Base-by-base conservation (phyloP, 192 early-diverging fungal genomes). In the Dissophora ornata region DNA sequence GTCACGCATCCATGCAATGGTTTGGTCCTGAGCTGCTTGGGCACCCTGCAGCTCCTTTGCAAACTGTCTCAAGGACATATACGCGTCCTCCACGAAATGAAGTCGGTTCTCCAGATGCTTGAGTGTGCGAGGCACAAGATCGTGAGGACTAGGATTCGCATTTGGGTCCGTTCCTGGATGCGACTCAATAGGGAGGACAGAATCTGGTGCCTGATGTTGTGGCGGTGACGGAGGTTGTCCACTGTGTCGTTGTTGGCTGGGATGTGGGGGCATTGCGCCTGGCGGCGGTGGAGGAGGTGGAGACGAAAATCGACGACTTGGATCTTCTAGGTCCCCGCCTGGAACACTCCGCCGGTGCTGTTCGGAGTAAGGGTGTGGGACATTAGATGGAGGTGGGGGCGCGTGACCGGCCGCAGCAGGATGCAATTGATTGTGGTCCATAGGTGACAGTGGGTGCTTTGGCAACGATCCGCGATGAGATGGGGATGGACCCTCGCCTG, bases 1-100 rank as follows among this genome's bases (percentile, higher is more conserved):
- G 25, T 77, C 73, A 0, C 73, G 63, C 73, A 77, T 77, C 73
- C 73, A 77, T 2, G 64, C 57, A 51, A 77, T 77, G 1, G 73
- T 67, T 3, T 77, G 63, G 9, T 77, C 73, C 51, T 77, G 73
- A 15, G 57, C 38, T 18, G 24, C 26, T 53, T 77, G 73, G n/a
- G 62, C 57, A 16, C 49, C 41, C 29, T 77, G 64, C n/a, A 77
- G 59, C 46, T 77, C 65, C 32, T 67, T 57, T 34, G 59, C 65
- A 62, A 57, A 67, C 51, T 62, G 65, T 29, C 73, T 42, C 59
- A 77, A 42, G 0, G 73, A 55, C 73, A 67, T 62, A 32, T 77
- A 77, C 0, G 73, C 57, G 12, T 77, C 73, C 46, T 77, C 73
- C 1, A 77, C 73, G 47, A 62, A 67, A 12, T 62, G 52, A 18